Evolutionary conservation across 2,329 filamentous ascomycete species (phyloP).

Genomic region (Fusarium nisikadoi): DNA sequence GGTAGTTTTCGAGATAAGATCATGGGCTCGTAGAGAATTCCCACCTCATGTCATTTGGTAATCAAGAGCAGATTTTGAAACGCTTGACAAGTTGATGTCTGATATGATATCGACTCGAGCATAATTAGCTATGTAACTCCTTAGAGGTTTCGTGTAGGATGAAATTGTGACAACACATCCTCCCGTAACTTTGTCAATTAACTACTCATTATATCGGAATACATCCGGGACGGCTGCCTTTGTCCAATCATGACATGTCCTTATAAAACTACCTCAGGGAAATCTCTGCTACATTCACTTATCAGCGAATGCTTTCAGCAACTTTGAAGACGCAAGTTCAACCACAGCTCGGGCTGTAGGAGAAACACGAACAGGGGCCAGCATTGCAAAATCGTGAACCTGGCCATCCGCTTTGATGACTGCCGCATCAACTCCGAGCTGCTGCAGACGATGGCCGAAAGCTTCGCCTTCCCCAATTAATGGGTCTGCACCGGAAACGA

Average conservation of each 20-base stretch:
- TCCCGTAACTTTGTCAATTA: accelerated
- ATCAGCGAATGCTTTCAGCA: neutral
- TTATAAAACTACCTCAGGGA: accelerated
- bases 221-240: accelerated
- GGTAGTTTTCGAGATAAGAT: too few relatives aligned
- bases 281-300: neutral
- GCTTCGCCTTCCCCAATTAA: conserved; percentile 19
- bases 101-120: too few relatives aligned
- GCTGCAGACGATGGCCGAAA: conserved; percentile 17
- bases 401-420: conserved; percentile 22
- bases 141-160: accelerated
- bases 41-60: too few relatives aligned
- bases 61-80: too few relatives aligned
- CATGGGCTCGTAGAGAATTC: too few relatives aligned
- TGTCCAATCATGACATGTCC: accelerated
- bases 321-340: conserved; percentile 12
- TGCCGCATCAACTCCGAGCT: neutral
- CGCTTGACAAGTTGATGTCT: too few relatives aligned
- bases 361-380: conserved; percentile 2
- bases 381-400: conserved; percentile 21
- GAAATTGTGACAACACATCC: neutral
- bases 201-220: too few relatives aligned
- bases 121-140: neutral
- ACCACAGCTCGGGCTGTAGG: conserved; percentile 21
- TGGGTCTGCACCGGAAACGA: conserved; percentile 12